Evolutionary conservation across 116 monocot genomes (phyloP).

Genomic region (Posidonia oceanica): DNA sequence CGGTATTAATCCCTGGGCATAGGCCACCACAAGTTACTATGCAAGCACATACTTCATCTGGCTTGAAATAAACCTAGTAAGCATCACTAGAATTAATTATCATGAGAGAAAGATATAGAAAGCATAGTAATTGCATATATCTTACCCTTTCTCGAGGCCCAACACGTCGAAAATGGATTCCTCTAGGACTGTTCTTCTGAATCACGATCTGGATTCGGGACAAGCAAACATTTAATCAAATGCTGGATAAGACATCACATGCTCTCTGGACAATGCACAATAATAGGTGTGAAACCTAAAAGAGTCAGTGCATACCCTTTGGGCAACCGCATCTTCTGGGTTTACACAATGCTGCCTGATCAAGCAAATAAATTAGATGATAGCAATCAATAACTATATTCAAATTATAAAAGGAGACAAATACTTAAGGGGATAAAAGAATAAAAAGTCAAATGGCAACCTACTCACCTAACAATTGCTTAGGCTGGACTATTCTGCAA

Average conservation of each 20-base stretch:
- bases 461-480: slow-evolving; percentile 59
- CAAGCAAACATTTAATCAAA: not conserved
- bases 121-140: not conserved
- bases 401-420: too few species aligned
- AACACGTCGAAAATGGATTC: slow-evolving; percentile 76
- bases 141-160: slow-evolving; percentile 76
- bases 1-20: slow-evolving; percentile 91
- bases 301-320: slow-evolving; percentile 22
- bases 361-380: not conserved
- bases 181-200: slow-evolving; percentile 52
- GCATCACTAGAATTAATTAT: not conserved
- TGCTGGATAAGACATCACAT: not conserved
- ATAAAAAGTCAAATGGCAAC: too few species aligned
- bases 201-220: slow-evolving; percentile 27
- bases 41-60: slow-evolving; percentile 80
- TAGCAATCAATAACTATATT: too few species aligned
- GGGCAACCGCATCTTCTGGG: slow-evolving; percentile 40
- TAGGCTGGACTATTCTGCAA: slow-evolving; percentile 77
- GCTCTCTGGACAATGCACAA: not conserved
- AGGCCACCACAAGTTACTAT: slow-evolving; percentile 95
- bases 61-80: slow-evolving; percentile 66
- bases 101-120: not conserved
- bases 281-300: slow-evolving; percentile 27
- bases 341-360: slow-evolving; percentile 53
- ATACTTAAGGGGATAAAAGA: too few species aligned